Evolutionary conservation across 2,329 filamentous ascomycete genomes (phyloP).

Genomic region (Cylindrodendrum hubeiense): DNA sequence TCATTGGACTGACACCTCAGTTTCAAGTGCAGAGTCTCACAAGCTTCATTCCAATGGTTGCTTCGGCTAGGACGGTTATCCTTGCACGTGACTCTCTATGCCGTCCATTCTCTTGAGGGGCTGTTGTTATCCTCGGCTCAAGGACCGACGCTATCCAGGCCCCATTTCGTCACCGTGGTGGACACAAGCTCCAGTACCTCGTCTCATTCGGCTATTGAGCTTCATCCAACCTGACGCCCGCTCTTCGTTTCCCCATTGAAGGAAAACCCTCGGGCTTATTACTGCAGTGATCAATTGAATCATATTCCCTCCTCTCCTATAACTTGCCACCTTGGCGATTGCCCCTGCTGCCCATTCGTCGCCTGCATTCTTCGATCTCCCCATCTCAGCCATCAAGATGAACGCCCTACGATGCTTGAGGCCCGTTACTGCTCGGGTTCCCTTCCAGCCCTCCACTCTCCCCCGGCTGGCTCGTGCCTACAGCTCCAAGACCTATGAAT

Average conservation of each 20-base stretch:
- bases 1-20: not conserved
- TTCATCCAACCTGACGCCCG: conserved; percentile 8
- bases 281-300: conserved; percentile 11
- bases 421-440: conserved; percentile 62
- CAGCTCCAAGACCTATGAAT: conserved; percentile 76
- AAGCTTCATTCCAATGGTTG: not conserved
- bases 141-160: conserved; percentile 38
- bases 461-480: conserved; percentile 67
- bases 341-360: not conserved
- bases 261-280: not conserved
- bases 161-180: conserved; percentile 42
- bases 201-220: conserved; percentile 22
- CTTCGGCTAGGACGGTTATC: conserved; percentile 1
- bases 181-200: conserved; percentile 36
- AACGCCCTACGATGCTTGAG: conserved; percentile 69
- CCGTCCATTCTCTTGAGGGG: conserved; percentile 39
- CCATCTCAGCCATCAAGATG: conserved; percentile 51
- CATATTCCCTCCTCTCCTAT: not conserved
- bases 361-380: not conserved
- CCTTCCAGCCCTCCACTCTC: conserved; percentile 68
- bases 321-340: not conserved
- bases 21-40: not conserved
- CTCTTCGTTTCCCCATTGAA: conserved; percentile 7
- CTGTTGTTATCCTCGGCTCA: conserved; percentile 44
- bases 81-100: conserved; percentile 35